Evolutionary conservation across 495 filamentous ascomycete species (phyloP), one percentile per base, ranked within the genome.

Genomic region (Corynascus novoguineensis): DNA sequence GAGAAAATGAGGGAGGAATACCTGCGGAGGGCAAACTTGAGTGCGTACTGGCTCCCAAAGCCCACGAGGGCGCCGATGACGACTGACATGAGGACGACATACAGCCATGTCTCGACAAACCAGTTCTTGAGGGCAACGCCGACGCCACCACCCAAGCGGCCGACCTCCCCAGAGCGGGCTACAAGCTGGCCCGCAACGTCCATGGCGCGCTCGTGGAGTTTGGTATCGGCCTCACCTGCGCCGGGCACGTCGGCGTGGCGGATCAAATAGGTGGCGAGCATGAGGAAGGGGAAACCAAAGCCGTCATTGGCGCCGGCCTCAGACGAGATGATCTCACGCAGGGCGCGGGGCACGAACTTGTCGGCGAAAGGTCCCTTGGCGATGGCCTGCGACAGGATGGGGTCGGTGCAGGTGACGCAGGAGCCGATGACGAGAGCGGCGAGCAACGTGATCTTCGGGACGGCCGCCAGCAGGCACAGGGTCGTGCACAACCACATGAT

Each of bases 401-500:
- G 82, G 42, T 84, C 82, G n/a, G 81, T 85, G 59, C 79, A 82
- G 4, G 81, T 83, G 25, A 82, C 78, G 59, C 79, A 83, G 0
- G 81, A 80, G n/a, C 75, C 81, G 60, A 85, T 83, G 32, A 83
- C 81, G 22, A 83, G 69, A 3, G 81, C 72, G 17, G 80, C 67
- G 27, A 83, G 72, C 58, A 83, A 53, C 19, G 63, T 68, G 10
- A 73, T 6, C 35, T 71, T 75, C 57, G 60, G 89, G 9, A 95
- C 82, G 63, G 90, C 74, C 0, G 78, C 86, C 75, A 86, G 88
- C 34, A 95, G 73, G 17, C 92, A 71, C 25, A 91, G 67, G 41
- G 83, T 86, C 53, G 86, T 91, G 58, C 68, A 80, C 22, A 93
- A 64, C 91, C 91, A 95, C 90, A 95, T 95, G 53, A 72, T 51